These are phyloP conservation scores for Trametes cinnabarina DNA, from an alignment of 768 basidiomycete species.

Conservation along the genomic window DNA sequence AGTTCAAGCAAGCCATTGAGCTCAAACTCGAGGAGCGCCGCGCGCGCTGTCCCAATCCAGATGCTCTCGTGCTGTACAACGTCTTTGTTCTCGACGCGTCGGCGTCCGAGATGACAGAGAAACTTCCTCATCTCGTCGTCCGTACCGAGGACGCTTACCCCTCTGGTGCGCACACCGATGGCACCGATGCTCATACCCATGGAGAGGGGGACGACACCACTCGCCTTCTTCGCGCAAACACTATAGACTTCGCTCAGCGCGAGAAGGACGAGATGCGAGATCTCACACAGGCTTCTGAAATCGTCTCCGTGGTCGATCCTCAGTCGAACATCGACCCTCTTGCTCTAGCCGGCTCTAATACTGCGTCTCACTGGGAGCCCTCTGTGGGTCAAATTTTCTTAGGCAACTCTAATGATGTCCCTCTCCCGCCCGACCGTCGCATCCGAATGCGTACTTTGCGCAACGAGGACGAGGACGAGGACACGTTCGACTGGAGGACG, in stretches of 20 bases:
- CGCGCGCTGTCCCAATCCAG: slow-evolving; percentile 20
- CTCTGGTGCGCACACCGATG: slow-evolving; percentile 34
- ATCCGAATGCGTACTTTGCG: slow-evolving; percentile 17
- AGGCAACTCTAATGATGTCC: slow-evolving; percentile 84
- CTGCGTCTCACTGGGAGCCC: slow-evolving; percentile 51
- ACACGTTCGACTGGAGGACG: slow-evolving; percentile 35
- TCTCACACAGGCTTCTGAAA: slow-evolving; percentile 79
- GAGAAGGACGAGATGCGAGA: slow-evolving; percentile 91
- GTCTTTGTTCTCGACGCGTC: slow-evolving; percentile 73
- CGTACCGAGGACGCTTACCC: slow-evolving; percentile 39
- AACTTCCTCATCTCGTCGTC: slow-evolving; percentile 53
- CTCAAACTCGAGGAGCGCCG: slow-evolving; percentile 50
- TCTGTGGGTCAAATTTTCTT: slow-evolving; percentile 68
- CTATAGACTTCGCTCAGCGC: slow-evolving; percentile 76
- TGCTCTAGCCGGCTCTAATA: slow-evolving; percentile 32
- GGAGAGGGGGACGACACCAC: slow-evolving; percentile 15
- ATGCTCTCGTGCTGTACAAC: slow-evolving; percentile 56
- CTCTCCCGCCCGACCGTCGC: slow-evolving; percentile 25
- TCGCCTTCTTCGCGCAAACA: slow-evolving; percentile 42
- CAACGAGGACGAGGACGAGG: slow-evolving; percentile 23
- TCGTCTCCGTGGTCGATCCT: slow-evolving; percentile 46
- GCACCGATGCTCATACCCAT: slow-evolving; percentile 32
- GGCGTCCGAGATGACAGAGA: slow-evolving; percentile 42
- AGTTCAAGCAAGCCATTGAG: slow-evolving; percentile 63
- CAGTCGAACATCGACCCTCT: slow-evolving; percentile 11